A percentile compares a stretch with the other conserved stretches of the same genome.
Evolutionary conservation across 495 filamentous ascomycete species (phyloP).

Genomic region (Aspergillus cristatus): DNA sequence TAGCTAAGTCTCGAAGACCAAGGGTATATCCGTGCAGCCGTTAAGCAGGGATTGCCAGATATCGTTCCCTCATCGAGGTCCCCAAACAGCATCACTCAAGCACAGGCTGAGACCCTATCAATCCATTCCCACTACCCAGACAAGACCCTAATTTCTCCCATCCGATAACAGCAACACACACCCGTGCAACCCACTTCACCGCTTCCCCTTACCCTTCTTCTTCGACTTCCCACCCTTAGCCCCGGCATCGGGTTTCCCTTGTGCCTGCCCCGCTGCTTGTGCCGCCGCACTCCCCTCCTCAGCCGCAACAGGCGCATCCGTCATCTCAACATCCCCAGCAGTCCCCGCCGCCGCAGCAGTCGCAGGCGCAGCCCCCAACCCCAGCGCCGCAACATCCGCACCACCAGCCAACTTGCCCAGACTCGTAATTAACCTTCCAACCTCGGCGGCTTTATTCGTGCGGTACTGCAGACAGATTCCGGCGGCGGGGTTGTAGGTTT

Average conservation of each 20-base stretch:
- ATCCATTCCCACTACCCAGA: neutral
- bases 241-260: slow-evolving; percentile 13
- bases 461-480: slow-evolving; percentile 83
- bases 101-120: no score
- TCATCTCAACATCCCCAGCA: slow-evolving; percentile 29
- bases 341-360: slow-evolving; percentile 14
- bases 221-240: slow-evolving; percentile 20
- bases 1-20: no score
- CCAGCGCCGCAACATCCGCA: slow-evolving; percentile 52
- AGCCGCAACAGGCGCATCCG: slow-evolving; percentile 23
- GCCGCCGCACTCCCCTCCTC: slow-evolving; percentile 7
- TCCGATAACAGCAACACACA: slow-evolving; percentile 4
- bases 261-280: slow-evolving; percentile 8
- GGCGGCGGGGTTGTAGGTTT: slow-evolving; percentile 78
- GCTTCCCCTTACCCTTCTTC: slow-evolving; percentile 22
- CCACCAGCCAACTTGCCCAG: slow-evolving; percentile 57
- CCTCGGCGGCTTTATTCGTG: slow-evolving; percentile 86
- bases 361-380: slow-evolving; percentile 19
- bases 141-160: no score
- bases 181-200: slow-evolving; percentile 17
- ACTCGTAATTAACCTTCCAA: slow-evolving; percentile 66
- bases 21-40: no score
- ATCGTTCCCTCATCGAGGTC: no score
- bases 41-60: no score
- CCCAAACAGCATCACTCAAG: no score